Evolutionary conservation across 1,284 basidiomycete genomes (phyloP).

Genomic region (Ustilago esculenta): DNA sequence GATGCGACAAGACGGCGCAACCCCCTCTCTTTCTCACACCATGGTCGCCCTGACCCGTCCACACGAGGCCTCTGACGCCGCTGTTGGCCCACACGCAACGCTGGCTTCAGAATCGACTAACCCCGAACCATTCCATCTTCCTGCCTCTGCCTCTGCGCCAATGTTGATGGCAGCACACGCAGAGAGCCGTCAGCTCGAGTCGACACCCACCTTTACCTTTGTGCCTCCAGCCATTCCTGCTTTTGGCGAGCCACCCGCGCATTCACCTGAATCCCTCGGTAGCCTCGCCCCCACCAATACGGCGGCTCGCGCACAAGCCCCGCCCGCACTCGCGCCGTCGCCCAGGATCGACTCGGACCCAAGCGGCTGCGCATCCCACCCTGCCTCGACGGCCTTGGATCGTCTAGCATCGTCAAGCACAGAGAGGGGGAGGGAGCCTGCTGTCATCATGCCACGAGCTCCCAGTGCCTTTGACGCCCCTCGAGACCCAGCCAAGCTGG

Average conservation of each 20-base stretch:
- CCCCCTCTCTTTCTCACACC: constrained; percentile 27
- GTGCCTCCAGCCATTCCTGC: not conserved
- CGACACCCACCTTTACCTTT: not conserved
- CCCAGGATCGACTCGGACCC: constrained; percentile 27
- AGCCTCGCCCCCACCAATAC: too few species aligned
- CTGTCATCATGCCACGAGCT: constrained; percentile 22
- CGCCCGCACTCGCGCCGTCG: constrained; percentile 23
- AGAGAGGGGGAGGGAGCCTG: constrained; percentile 8
- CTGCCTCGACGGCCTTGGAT: not conserved
- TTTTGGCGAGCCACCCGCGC: not conserved
- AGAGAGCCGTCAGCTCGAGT: not conserved
- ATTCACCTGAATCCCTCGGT: not conserved
- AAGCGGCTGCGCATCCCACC: not conserved
- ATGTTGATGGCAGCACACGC: constrained; percentile 1
- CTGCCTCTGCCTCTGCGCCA: constrained; percentile 20
- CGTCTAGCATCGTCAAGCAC: not conserved
- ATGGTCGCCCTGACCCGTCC: constrained; percentile 21
- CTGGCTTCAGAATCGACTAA: not conserved
- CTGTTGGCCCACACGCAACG: not conserved
- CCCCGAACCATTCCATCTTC: not conserved
- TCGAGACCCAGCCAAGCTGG: constrained; percentile 47
- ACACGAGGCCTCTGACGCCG: constrained; percentile 3
- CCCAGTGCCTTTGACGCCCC: constrained; percentile 49
- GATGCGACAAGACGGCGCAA: constrained; percentile 9
- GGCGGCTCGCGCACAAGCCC: not conserved